A percentile compares a stretch with the other conserved stretches of the same genome.
Evolutionary conservation across 129 eudicot genomes (phyloP).

Genomic region (Sambucus nigra): DNA sequence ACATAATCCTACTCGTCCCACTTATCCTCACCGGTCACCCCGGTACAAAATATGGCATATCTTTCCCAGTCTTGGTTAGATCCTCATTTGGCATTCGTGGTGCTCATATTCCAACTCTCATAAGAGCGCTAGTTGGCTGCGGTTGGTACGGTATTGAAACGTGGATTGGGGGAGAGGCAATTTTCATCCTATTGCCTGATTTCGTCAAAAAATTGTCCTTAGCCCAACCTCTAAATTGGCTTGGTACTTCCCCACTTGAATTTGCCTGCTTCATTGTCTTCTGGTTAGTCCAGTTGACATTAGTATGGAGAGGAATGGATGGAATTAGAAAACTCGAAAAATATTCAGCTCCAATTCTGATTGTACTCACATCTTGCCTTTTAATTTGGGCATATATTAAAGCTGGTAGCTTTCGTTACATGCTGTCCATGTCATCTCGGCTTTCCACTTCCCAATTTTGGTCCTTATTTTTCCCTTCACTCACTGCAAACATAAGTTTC

Average conservation of each 20-base stretch:
- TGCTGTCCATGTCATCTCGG: conserved; percentile 47
- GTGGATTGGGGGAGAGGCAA: conserved; percentile 97
- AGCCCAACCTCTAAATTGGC: conserved; percentile 50
- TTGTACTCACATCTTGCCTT: conserved; percentile 48
- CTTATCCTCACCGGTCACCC: conserved; percentile 76
- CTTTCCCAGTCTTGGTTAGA: conserved; percentile 90
- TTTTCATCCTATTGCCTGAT: conserved; percentile 55
- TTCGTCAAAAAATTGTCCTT: conserved; percentile 30
- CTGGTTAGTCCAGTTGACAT: conserved; percentile 60
- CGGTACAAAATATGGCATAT: conserved; percentile 71
- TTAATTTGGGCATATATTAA: conserved; percentile 67
- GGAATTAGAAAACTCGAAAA: conserved; percentile 71
- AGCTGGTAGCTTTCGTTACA: conserved; percentile 68
- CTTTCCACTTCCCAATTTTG: conserved; percentile 72
- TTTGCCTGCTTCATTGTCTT: conserved; percentile 69
- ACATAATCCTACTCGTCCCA: conserved; percentile 50
- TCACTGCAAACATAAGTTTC: conserved; percentile 88
- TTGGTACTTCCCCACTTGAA: conserved; percentile 84
- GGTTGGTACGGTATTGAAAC: conserved; percentile 98
- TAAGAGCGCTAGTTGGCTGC: conserved; percentile 83
- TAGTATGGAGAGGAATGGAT: conserved; percentile 78
- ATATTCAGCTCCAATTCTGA: conserved; percentile 80
- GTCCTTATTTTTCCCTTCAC: conserved; percentile 69
- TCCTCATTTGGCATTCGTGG: conserved; percentile 81
- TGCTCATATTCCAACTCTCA: conserved; percentile 79